Evolutionary conservation across 768 basidiomycete species (phyloP), one percentile per base, ranked within the genome.

Genomic region (Butyriboletus loyo): DNA sequence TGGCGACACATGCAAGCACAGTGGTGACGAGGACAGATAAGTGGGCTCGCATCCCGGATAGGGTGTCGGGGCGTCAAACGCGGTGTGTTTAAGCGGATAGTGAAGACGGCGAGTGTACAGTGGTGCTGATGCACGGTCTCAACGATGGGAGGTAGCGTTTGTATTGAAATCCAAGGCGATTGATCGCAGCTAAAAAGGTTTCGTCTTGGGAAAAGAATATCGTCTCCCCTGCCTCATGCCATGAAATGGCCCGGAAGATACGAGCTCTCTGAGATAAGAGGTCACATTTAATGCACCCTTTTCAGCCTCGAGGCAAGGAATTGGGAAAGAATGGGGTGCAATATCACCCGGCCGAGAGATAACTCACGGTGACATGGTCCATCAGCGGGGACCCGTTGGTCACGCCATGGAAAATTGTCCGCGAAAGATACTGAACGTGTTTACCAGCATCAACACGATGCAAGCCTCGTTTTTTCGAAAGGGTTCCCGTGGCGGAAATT

Each of bases 221-320:
- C 14, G 25, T 50, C 59, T 52, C 63, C 19, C 19, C 27, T 39
- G 53, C 53, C 57, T 62, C 63, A 46, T 73, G 62, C 41, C 50
- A 34, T 43, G 25, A 48, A 40, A 54, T 46, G 19, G 32, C 37
- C 45, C 42, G 63, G 55, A 48, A 55, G 35, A 54, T 59, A 43
- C 44, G 62, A 60, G 43, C 39, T 35, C 37, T 22, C 21, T 19
- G 35, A 52, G 60, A 55, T 63, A 59, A 58, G 37, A 52, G 40
- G 31, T 31, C 53, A 25, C 37, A 43, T 24, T 51, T 39, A 27
- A 38, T n/a, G 10, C 13, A 28, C 43, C 38, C 0, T 25, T 75
- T 76, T 74, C 62, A 73, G 78, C 79, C 79, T 79, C 74, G 76
- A 79, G 79, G 79, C 70, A 54, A 25, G 41, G 27, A 30, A 49